A percentile compares a stretch with the other conserved stretches of the same genome.
phyloP scores from a whole-genome alignment of 169 alveolate species.

The Eimeria necatrix region DNA sequence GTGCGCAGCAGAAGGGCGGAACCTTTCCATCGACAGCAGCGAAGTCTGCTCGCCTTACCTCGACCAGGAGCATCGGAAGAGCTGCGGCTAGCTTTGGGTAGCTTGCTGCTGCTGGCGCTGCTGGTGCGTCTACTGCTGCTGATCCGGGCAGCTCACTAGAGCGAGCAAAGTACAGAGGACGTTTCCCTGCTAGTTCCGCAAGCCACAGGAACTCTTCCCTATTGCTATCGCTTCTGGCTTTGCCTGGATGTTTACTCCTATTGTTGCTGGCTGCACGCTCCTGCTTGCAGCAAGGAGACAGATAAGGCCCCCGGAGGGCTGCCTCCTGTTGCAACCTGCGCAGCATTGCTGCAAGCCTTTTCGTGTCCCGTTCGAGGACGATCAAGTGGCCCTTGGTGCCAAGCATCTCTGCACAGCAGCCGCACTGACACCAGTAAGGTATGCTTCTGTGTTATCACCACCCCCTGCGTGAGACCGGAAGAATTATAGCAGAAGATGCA shows the following conservation, averaged over 20 bases:
- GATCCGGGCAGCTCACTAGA: background rate
- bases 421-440: background rate
- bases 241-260: background rate
- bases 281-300: slow-evolving; percentile 41
- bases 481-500: too few species aligned
- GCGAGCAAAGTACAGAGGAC: slow-evolving; percentile 70
- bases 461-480: background rate
- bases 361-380: background rate
- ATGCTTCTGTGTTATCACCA: background rate
- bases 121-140: slow-evolving; percentile 39
- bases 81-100: background rate
- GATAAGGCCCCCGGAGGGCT: slow-evolving; percentile 6
- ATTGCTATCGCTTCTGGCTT: slow-evolving; percentile 19
- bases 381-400: background rate
- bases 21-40: slow-evolving; percentile 19
- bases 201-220: slow-evolving; percentile 30
- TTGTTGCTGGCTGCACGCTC: background rate
- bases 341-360: slow-evolving; percentile 20
- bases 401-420: slow-evolving; percentile 11
- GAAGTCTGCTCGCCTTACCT: slow-evolving; percentile 74
- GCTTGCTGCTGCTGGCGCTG: slow-evolving; percentile 64
- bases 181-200: slow-evolving; percentile 46
- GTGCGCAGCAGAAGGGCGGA: slow-evolving; percentile 75
- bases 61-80: slow-evolving; percentile 70
- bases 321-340: slow-evolving; percentile 25